Evolutionary conservation across 2,329 filamentous ascomycete species (phyloP).

Genomic region (Fusarium sp.): DNA sequence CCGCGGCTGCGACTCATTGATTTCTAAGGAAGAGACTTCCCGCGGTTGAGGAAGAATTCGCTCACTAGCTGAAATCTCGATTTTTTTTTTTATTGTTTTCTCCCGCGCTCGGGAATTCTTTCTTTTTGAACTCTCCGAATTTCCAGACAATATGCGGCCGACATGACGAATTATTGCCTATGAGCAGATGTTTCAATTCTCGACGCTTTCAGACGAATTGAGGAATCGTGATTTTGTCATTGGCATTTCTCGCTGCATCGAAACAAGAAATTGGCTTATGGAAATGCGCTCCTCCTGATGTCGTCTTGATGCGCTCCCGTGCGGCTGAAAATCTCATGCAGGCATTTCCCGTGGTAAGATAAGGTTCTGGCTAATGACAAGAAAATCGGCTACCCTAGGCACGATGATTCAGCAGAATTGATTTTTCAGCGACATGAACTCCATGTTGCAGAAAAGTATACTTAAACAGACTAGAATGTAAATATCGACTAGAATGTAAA

Average conservation of each 20-base stretch:
- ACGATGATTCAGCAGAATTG: no score
- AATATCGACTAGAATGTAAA: no score
- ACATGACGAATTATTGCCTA: neutral
- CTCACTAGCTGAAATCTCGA: neutral
- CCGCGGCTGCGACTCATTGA: neutral
- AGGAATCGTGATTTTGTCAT: fast-evolving
- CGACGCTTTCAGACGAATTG: fast-evolving
- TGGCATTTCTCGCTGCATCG: no score
- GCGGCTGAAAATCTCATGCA: neutral
- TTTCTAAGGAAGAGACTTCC: neutral
- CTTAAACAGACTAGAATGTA: fast-evolving
- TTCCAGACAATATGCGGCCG: neutral
- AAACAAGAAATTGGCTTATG: no score
- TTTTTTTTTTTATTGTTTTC: neutral
- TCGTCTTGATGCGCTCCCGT: neutral
- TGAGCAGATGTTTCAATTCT: no score
- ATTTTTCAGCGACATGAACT: fast-evolving
- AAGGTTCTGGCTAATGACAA: no score
- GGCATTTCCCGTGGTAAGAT: neutral
- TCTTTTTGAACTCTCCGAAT: neutral
- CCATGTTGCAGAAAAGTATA: fast-evolving
- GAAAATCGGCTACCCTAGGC: neutral
- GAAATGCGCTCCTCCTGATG: neutral
- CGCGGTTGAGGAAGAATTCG: neutral
- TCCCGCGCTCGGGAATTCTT: neutral